phyloP scores from a whole-genome alignment of 2,329 filamentous ascomycete species.

The Colletotrichum brevisporum region DNA sequence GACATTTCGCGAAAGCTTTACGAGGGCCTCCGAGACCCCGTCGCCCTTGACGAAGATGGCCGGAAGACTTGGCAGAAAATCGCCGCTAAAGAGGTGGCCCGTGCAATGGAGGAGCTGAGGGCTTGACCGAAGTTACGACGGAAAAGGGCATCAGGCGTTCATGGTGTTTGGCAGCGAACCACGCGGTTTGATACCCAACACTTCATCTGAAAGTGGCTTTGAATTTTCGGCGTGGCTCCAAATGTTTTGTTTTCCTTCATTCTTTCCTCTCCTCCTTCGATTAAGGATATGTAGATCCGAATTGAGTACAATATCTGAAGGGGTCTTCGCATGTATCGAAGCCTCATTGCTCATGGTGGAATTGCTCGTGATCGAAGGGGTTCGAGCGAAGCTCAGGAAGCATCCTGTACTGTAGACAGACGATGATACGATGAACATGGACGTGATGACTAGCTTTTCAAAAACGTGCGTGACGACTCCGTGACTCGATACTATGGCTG shows the following conservation, averaged over 20 bases:
- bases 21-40: constrained; percentile 71
- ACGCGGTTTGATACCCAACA: constrained; percentile 41
- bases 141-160: constrained; percentile 37
- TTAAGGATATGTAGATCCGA: constrained; percentile 3
- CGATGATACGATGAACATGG: constrained; percentile 38
- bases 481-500: neutral
- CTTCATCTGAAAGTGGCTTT: constrained; percentile 37
- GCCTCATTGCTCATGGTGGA: constrained; percentile 7
- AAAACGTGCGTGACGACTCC: neutral
- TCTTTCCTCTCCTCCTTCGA: neutral
- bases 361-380: neutral
- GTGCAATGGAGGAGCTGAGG: constrained; percentile 73
- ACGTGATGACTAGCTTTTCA: constrained; percentile 21
- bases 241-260: neutral
- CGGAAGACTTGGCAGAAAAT: constrained; percentile 81
- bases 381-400: constrained; percentile 5
- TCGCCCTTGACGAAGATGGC: constrained; percentile 74
- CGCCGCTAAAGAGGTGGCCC: constrained; percentile 83
- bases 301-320: constrained; percentile 20
- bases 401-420: constrained; percentile 37
- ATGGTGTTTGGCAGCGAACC: constrained; percentile 40
- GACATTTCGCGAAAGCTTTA: constrained; percentile 91
- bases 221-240: constrained; percentile 12
- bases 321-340: constrained; percentile 14
- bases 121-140: constrained; percentile 30